phyloP scores from a whole-genome alignment of 2,329 filamentous ascomycete species.

The Geosmithia morbida region DNA sequence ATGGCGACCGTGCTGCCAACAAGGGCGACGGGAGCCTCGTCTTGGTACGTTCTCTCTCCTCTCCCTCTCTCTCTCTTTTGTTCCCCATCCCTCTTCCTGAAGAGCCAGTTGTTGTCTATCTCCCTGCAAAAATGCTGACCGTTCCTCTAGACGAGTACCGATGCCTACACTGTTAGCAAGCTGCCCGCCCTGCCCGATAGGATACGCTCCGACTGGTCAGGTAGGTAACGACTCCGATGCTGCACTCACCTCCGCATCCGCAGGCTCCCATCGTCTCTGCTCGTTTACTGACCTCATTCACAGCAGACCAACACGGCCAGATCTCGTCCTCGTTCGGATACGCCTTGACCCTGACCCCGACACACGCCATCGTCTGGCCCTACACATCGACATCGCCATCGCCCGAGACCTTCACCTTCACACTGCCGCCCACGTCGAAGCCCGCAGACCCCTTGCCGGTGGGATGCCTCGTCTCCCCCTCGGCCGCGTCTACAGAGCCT shows the following conservation, averaged over 20 bases:
- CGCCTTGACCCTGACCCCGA: constrained; percentile 66
- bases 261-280: too few relatives aligned
- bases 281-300: neutral
- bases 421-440: constrained; percentile 59
- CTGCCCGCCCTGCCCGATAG: constrained; percentile 70
- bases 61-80: neutral
- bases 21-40: constrained; percentile 56
- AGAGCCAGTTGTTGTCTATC: neutral
- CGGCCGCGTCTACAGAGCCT: constrained; percentile 63
- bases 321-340: constrained; percentile 54
- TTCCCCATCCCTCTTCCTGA: neutral
- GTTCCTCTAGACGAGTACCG: constrained; percentile 57
- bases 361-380: constrained; percentile 80
- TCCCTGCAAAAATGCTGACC: neutral
- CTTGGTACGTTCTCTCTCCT: constrained; percentile 31
- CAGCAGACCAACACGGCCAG: constrained; percentile 51
- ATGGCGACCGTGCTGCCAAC: constrained; percentile 41
- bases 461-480: constrained; percentile 68
- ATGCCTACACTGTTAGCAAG: constrained; percentile 74
- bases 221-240: constrained; percentile 31
- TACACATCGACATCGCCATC: constrained; percentile 58
- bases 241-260: neutral
- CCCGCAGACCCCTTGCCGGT: constrained; percentile 61
- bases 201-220: constrained; percentile 49
- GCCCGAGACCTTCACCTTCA: constrained; percentile 67